Conservation (phyloP, 73 alveolate genomes). For the Durusdinium trenchii region DNA sequence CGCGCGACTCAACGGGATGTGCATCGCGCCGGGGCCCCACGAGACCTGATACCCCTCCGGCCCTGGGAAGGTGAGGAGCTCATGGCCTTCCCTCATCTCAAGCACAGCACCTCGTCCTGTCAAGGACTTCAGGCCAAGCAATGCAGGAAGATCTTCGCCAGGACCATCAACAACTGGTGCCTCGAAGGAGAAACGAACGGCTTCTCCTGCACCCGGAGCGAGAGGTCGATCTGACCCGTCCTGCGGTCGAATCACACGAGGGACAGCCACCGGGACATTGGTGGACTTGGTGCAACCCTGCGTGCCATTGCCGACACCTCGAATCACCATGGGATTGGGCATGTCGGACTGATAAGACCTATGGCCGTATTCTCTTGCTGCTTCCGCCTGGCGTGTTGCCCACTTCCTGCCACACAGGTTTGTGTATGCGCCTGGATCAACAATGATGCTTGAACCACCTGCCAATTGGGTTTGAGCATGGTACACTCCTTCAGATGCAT, state of each 20-base stretch:
- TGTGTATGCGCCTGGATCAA: conserved; percentile 27
- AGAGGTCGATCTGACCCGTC: no score
- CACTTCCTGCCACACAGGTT: not conserved
- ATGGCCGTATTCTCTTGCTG: no score
- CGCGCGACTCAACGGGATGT: not conserved
- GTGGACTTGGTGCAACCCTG: not conserved
- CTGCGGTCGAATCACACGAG: not conserved
- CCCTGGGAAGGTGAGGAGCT: not conserved
- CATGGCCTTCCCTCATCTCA: not conserved
- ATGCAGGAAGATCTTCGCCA: not conserved
- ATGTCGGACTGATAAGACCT: no score
- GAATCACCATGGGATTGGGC: no score
- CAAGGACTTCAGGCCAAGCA: conserved; percentile 19
- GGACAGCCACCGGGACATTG: not conserved
- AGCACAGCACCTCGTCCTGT: not conserved
- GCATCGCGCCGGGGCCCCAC: conserved; percentile 18
- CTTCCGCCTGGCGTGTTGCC: not conserved
- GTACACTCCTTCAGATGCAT: not conserved
- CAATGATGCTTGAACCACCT: not conserved
- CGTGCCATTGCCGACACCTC: not conserved
- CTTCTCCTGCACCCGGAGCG: not conserved
- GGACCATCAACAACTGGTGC: not conserved
- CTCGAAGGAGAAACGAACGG: not conserved
- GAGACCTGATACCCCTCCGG: not conserved
- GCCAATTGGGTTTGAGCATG: not conserved